These are phyloP conservation scores for Ambrosia artemisiifolia DNA, from an alignment of 129 eudicot species.

Conservation along the genomic window DNA sequence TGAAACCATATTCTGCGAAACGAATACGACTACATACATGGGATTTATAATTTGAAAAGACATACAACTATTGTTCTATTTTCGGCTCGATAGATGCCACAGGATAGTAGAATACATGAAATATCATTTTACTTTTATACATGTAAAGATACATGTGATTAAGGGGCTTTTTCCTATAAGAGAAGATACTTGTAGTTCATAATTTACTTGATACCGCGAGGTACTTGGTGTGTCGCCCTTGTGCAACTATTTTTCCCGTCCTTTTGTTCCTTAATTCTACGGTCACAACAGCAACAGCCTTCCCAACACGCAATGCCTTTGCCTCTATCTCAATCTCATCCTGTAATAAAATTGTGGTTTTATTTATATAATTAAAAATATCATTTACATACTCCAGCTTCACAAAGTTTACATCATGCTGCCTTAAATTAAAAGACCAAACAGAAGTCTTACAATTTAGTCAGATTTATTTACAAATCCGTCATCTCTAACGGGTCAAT, in stretches of 20 bases:
- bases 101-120: background rate
- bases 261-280: constrained; percentile 77
- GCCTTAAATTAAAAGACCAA: background rate
- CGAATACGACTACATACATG: background rate
- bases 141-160: background rate
- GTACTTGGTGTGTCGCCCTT: constrained; percentile 91
- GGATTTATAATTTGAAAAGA: background rate
- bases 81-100: background rate
- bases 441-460: background rate
- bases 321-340: constrained; percentile 90
- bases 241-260: constrained; percentile 78
- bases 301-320: constrained; percentile 73
- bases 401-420: background rate
- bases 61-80: background rate
- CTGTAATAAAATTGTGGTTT: constrained; percentile 32
- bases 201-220: constrained; percentile 64
- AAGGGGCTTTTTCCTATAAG: background rate
- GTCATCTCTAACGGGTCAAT: background rate
- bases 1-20: background rate
- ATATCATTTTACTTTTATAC: background rate
- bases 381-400: background rate
- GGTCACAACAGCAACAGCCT: constrained; percentile 71
- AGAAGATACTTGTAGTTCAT: constrained; percentile 23
- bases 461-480: background rate
- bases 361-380: background rate